A percentile compares a stretch with the other conserved stretches of the same genome.
Evolutionary conservation across 176 grass and related monocot species (phyloP).

Genomic region (Oryza meridionalis): DNA sequence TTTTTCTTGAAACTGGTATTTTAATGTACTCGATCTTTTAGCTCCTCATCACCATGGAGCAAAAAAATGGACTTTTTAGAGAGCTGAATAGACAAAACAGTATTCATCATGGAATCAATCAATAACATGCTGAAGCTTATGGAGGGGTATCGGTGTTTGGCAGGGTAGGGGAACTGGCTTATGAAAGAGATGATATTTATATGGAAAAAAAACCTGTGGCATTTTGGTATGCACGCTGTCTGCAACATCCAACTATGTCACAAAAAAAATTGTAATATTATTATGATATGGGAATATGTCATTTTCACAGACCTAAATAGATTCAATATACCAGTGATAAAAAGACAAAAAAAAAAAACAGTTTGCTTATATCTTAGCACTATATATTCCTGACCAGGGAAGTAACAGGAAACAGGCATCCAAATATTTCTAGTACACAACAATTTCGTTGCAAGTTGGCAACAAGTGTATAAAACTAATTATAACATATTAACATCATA

Average conservation of each 20-base stretch:
- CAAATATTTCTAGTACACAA: constrained; percentile 23
- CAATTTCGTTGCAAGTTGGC: neutral
- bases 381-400: neutral
- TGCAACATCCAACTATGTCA: too few relatives aligned
- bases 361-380: too few relatives aligned
- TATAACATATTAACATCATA: neutral
- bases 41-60: neutral
- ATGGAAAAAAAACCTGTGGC: neutral
- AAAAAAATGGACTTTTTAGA: neutral
- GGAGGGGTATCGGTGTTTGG: neutral
- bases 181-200: neutral
- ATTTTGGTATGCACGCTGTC: too few relatives aligned
- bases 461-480: constrained; percentile 4
- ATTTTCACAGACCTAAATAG: too few relatives aligned
- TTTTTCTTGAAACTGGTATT: too few relatives aligned
- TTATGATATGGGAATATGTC: too few relatives aligned
- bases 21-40: too few relatives aligned
- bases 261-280: too few relatives aligned
- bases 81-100: neutral
- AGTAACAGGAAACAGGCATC: constrained; percentile 28
- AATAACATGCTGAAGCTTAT: neutral
- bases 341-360: too few relatives aligned
- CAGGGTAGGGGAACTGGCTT: neutral
- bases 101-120: neutral
- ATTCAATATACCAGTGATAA: too few relatives aligned